These are phyloP conservation scores for Lachnellula suecica DNA, from an alignment of 2,329 filamentous ascomycete species.

Conservation along the genomic window DNA sequence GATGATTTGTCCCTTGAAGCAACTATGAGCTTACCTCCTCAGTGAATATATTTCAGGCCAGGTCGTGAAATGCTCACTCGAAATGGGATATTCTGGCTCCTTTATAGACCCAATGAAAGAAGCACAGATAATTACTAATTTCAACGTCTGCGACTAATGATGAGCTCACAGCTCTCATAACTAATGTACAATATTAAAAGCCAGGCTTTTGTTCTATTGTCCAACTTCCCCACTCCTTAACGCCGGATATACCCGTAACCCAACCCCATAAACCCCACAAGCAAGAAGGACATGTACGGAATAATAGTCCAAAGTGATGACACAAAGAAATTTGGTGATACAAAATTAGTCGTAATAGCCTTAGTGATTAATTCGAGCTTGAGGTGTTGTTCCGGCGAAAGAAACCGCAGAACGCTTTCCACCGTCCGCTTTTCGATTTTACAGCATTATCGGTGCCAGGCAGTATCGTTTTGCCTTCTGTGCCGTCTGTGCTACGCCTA, in stretches of 20 bases:
- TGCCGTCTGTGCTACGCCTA: constrained; percentile 14
- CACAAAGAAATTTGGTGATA: constrained; percentile 2
- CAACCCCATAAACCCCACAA: background rate
- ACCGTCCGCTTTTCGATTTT: constrained; percentile 25
- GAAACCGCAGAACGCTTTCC: constrained; percentile 28
- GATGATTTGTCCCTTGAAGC: no score
- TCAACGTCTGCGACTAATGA: background rate
- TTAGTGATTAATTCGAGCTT: background rate
- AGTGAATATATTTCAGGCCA: no score
- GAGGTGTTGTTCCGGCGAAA: constrained; percentile 21
- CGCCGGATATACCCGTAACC: background rate
- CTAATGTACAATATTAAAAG: background rate
- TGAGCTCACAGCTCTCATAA: background rate
- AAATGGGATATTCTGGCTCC: no score
- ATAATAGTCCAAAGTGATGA: background rate
- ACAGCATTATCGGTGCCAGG: background rate
- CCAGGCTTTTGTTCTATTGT: background rate
- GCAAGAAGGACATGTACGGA: background rate
- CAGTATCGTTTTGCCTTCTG: constrained; percentile 3
- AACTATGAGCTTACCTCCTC: no score
- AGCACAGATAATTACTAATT: background rate
- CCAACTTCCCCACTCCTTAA: background rate
- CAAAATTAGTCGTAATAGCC: background rate
- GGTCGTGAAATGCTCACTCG: no score
- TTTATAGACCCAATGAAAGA: background rate